phyloP scores from a whole-genome alignment of 345 rosid genomes.

The Schrenkiella parvula region DNA sequence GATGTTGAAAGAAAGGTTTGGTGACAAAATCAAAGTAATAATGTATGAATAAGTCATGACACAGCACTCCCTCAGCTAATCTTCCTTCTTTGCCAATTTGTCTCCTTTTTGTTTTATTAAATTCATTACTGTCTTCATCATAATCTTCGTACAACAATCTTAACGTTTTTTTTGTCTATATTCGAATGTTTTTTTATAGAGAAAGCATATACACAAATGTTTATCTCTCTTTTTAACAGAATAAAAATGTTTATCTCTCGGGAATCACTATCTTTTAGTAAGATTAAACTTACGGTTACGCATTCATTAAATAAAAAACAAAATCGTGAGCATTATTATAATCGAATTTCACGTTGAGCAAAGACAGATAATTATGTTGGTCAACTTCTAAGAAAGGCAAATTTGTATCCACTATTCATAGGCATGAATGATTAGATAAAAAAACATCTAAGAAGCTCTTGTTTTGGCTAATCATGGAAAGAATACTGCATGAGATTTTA shows the following conservation, averaged over 20 bases:
- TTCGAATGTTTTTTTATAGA: background rate
- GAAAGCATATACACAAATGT: background rate
- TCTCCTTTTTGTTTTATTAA: background rate
- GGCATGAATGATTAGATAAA: background rate
- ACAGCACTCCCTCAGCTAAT: conserved; percentile 6
- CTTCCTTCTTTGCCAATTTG: background rate
- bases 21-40: background rate
- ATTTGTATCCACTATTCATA: background rate
- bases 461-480: background rate
- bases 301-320: background rate
- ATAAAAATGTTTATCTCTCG: no score
- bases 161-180: background rate
- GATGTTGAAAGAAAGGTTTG: conserved; percentile 14
- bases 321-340: background rate
- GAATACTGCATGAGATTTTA: background rate
- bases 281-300: background rate
- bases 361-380: background rate
- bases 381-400: background rate
- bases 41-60: conserved; percentile 12
- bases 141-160: background rate
- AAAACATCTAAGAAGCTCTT: background rate
- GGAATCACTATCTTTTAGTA: background rate
- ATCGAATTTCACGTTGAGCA: background rate
- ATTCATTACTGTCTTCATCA: background rate
- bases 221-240: no score